Conservation (phyloP, 179 eudicot genomes). For the Silene noctiflora region DNA sequence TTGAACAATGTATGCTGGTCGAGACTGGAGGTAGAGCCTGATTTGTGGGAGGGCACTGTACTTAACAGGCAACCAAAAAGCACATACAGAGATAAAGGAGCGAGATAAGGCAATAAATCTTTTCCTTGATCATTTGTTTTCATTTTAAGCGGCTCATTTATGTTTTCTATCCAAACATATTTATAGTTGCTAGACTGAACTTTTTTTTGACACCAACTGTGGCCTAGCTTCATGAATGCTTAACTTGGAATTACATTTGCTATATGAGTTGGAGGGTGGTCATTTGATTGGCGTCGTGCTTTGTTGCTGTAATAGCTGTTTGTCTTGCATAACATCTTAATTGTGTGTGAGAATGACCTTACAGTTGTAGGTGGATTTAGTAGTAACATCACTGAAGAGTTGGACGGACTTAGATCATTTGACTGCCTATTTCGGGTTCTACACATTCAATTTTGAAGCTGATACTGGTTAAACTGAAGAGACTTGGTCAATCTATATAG, state of each 20-base stretch:
- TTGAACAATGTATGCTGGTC: conserved; percentile 4
- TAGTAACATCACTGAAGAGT: too few species aligned
- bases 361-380: too few species aligned
- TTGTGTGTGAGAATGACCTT: too few species aligned
- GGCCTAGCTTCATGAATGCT: background rate
- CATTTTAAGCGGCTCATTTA: background rate
- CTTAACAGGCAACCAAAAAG: background rate
- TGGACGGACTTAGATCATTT: too few species aligned
- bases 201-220: background rate
- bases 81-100: background rate
- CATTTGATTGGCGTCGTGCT: background rate
- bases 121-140: background rate
- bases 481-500: background rate
- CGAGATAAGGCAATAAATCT: background rate
- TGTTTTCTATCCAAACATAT: background rate
- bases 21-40: background rate
- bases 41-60: too few species aligned
- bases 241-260: background rate
- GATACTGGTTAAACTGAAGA: background rate
- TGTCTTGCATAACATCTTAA: background rate
- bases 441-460: background rate
- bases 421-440: background rate
- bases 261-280: background rate
- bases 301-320: background rate
- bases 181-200: background rate